phyloP scores from a whole-genome alignment of 1,284 basidiomycete genomes.

The Puccinia coronata region DNA sequence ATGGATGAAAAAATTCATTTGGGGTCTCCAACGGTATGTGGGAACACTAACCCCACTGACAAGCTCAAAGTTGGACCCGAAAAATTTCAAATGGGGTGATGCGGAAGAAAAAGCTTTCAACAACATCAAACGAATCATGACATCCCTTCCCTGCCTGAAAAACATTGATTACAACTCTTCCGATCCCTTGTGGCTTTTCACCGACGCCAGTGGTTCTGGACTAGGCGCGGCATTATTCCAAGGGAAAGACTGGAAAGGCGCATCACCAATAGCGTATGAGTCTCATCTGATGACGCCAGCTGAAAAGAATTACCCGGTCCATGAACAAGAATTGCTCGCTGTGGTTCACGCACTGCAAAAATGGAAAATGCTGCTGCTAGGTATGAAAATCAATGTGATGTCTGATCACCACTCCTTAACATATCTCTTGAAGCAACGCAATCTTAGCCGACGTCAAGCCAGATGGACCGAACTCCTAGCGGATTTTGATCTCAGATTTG shows the following conservation, averaged over 20 bases:
- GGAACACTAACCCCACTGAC: not conserved
- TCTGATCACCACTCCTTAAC: not conserved
- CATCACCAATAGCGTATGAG: too few species aligned
- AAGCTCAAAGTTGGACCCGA: not conserved
- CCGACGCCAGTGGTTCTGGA: not conserved
- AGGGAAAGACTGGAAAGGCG: not conserved
- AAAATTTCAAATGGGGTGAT: not conserved
- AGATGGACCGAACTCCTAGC: slow-evolving; percentile 60
- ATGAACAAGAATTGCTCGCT: too few species aligned
- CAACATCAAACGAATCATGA: not conserved
- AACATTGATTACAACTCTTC: not conserved
- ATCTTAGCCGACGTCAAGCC: slow-evolving; percentile 59
- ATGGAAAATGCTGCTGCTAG: slow-evolving; percentile 55
- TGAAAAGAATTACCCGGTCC: too few species aligned
- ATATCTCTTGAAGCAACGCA: slow-evolving; percentile 56
- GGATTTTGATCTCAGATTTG: slow-evolving; percentile 57
- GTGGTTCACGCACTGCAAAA: too few species aligned
- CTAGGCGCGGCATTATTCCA: not conserved
- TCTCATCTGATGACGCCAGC: too few species aligned
- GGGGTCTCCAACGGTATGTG: not conserved
- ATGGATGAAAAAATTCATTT: not conserved
- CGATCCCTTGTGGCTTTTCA: not conserved
- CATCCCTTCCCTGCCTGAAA: not conserved
- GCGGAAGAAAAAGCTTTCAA: not conserved
- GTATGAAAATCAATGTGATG: slow-evolving; percentile 53